Evolutionary conservation across 2,329 filamentous ascomycete genomes (phyloP).

Genomic region (Mariannaea sp.): DNA sequence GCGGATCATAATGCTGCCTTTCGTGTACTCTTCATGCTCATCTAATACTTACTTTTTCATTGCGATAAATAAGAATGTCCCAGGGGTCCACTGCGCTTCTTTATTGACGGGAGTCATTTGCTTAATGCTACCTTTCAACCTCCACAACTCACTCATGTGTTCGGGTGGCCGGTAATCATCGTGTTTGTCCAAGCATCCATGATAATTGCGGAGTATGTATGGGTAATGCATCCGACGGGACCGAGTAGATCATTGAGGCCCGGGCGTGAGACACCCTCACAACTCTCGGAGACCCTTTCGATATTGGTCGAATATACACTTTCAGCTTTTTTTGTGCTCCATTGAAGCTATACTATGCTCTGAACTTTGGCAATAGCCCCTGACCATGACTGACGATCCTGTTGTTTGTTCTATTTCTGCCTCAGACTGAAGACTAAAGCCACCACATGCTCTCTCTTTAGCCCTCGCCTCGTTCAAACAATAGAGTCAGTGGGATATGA

Average conservation of each 20-base stretch:
- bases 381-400: conserved; percentile 4
- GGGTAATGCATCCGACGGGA: conserved; percentile 5
- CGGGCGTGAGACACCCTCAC: not conserved
- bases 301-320: no score
- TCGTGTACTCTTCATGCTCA: no score
- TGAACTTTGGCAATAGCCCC: conserved; percentile 2
- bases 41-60: conserved; percentile 17
- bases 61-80: conserved; percentile 8
- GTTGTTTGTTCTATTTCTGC: conserved; percentile 12
- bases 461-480: not conserved
- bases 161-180: not conserved
- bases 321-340: no score
- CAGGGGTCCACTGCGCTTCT: conserved; percentile 20
- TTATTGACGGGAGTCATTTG: conserved; percentile 17
- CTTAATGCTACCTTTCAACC: conserved; percentile 12
- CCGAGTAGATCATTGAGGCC: conserved; percentile 6
- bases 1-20: conserved; percentile 7
- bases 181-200: not conserved
- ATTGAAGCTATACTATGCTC: not conserved
- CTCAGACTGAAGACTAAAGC: conserved; percentile 11
- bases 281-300: not conserved
- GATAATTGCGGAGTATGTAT: no score
- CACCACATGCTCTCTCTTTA: conserved; percentile 7
- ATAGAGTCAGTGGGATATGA: conserved; percentile 16
- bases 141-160: conserved; percentile 3